Percentiles rank a stretch among this genome's conserved stretches.
These are phyloP conservation scores for Tolypocladium guangdongense DNA, from an alignment of 2,329 filamentous ascomycete species.

Conservation along the genomic window DNA sequence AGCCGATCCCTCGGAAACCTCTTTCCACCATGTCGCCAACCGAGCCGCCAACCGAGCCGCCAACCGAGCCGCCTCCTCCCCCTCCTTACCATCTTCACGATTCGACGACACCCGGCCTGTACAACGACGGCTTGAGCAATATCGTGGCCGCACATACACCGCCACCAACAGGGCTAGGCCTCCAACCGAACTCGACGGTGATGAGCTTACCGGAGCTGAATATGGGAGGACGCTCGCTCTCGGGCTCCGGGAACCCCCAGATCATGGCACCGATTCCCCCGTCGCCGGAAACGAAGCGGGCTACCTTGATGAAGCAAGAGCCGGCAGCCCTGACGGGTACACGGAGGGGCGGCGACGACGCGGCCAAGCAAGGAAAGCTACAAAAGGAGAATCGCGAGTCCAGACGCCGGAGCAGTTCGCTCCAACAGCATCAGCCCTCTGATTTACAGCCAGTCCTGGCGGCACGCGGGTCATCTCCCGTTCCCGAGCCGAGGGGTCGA, in stretches of 20 bases:
- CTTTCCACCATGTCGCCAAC: constrained; percentile 5
- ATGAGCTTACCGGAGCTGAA: constrained; percentile 1
- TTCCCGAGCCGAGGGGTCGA: constrained; percentile 25
- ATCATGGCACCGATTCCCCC: constrained; percentile 18
- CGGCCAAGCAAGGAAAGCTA: constrained; percentile 15
- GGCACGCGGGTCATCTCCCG: constrained; percentile 19
- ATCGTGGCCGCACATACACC: not conserved
- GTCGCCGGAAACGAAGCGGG: constrained; percentile 15
- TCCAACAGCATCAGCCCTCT: constrained; percentile 14
- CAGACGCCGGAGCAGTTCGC: constrained; percentile 21
- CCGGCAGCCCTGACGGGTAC: constrained; percentile 5
- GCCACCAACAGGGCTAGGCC: not conserved
- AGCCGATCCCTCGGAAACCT: constrained; percentile 14
- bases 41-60: constrained; percentile 7
- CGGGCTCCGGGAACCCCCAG: constrained; percentile 12
- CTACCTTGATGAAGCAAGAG: constrained; percentile 11
- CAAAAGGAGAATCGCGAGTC: constrained; percentile 17
- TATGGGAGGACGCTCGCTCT: constrained; percentile 10
- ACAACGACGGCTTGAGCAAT: not conserved
- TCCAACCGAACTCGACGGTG: not conserved
- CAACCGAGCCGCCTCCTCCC: constrained; percentile 10
- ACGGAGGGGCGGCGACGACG: constrained; percentile 5
- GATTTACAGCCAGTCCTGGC: constrained; percentile 13
- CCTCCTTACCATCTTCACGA: constrained; percentile 4
- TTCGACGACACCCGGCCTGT: not conserved